Evolutionary conservation across 495 filamentous ascomycete genomes (phyloP), one percentile per base, ranked within the genome.

Genomic region (Podospora appendiculata): DNA sequence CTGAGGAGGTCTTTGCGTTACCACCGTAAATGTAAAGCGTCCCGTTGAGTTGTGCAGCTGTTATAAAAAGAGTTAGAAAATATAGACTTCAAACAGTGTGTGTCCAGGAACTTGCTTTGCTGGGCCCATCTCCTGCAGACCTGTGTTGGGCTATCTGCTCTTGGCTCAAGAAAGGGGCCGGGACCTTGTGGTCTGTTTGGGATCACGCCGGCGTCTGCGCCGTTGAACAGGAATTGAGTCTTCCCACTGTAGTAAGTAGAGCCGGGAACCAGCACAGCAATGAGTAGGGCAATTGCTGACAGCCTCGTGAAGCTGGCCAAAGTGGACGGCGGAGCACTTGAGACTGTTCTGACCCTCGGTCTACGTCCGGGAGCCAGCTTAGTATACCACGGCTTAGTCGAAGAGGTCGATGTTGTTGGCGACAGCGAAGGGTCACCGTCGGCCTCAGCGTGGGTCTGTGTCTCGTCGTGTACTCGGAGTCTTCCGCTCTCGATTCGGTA

Each of bases 1-100:
- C 70, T 14, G 70, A 52, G 8, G 69, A 58, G 6, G 64, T 74
- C 17, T 69, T 84, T 4, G 75, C 70, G 36, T 83, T 76, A 10
- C 86, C 87, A 35, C 87, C 87, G 54, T 88, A 89, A n/a, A 88
- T 74, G 58, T 87, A 89, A 16, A 89, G 62, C 0, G 83, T 89
- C 32, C 86, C 86, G 47, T 88, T 87, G 4, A 89, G 77, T 40
- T 82, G 55, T 16, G 83, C 75, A 35, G 62, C 71, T 75, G 40
- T 41, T 8, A 38, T 2, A 2, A 34, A 9, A 13, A 33, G 16
- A 11, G 56, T 68, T 38, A 65, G 56, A 36, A 11, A 43, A 12
- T 17, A 4, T 45, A 42, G 33, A 8, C n/a, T 1, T 38, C 40
- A 10, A n/a, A 16, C 32, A 10, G 11, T 18, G 11, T 18, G 11